Evolutionary conservation across 306 rosid species (phyloP).

Genomic region (Lathyrus sativus): DNA sequence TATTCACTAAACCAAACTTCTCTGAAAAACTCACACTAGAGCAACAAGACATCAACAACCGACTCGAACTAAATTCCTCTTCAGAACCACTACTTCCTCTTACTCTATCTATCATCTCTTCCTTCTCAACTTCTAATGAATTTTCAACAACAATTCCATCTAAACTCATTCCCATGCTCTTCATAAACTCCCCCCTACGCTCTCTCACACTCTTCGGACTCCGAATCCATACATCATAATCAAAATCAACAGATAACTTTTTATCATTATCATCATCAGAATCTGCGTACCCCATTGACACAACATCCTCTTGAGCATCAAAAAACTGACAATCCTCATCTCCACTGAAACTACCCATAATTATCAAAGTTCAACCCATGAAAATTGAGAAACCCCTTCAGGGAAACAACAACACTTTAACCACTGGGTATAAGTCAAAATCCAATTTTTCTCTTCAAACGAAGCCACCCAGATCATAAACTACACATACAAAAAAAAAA

Average conservation of each 20-base stretch:
- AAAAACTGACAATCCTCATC: slow-evolving; percentile 72
- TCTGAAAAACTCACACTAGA: slow-evolving; percentile 39
- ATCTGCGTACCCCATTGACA: slow-evolving; percentile 54
- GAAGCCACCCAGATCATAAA: slow-evolving; percentile 53
- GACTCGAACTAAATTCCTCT: slow-evolving; percentile 62
- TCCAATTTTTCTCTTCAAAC: slow-evolving; percentile 48
- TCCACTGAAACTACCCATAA: slow-evolving; percentile 77
- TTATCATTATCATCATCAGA: slow-evolving; percentile 44
- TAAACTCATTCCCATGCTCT: slow-evolving; percentile 59
- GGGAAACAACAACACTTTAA: slow-evolving; percentile 51
- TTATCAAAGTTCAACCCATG: slow-evolving; percentile 78
- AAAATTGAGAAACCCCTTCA: slow-evolving; percentile 70
- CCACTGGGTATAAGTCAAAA: slow-evolving; percentile 51
- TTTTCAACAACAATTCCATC: slow-evolving; percentile 41
- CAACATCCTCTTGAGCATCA: slow-evolving; percentile 81
- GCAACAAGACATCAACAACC: slow-evolving; percentile 57
- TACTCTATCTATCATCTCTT: slow-evolving; percentile 47
- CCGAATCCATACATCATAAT: slow-evolving; percentile 64
- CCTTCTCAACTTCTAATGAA: slow-evolving; percentile 42
- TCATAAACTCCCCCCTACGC: slow-evolving; percentile 65
- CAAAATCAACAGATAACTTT: slow-evolving; percentile 36
- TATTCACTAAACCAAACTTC: slow-evolving; percentile 42
- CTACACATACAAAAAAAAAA: slow-evolving; percentile 21
- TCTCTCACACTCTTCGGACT: slow-evolving; percentile 74
- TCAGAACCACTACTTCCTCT: slow-evolving; percentile 44